A percentile compares a stretch with the other conserved stretches of the same genome.
Evolutionary conservation across 1,139 yeast species (phyloP).

Genomic region (Yamadazyma mexicana): DNA sequence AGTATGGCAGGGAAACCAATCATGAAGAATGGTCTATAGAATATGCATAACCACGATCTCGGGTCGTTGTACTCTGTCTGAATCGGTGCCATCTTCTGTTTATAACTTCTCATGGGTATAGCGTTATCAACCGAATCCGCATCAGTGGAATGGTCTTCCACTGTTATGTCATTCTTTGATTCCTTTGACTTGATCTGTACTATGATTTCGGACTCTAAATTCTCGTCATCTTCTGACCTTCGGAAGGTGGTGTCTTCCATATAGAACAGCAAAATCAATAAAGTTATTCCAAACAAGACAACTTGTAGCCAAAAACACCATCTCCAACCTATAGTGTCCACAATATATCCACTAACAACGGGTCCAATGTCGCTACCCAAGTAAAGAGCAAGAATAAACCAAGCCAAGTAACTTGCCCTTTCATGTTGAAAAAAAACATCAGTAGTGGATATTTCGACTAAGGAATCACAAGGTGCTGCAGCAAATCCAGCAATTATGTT

Average conservation of each 20-base stretch:
- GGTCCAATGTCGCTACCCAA: slow-evolving; percentile 48
- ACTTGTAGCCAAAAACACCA: slow-evolving; percentile 49
- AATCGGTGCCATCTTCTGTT: slow-evolving; percentile 32
- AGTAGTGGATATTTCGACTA: slow-evolving; percentile 49
- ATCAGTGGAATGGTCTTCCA: slow-evolving; percentile 8
- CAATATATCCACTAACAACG: slow-evolving; percentile 44
- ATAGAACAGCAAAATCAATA: slow-evolving; percentile 39
- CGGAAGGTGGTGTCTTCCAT: slow-evolving; percentile 49
- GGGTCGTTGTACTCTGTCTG: slow-evolving; percentile 41
- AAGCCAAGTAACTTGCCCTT: slow-evolving; percentile 40
- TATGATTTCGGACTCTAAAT: slow-evolving; percentile 22
- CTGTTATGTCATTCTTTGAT: slow-evolving; percentile 9
- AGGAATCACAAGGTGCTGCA: slow-evolving; percentile 51
- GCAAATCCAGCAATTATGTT: slow-evolving; percentile 42
- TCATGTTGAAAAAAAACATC: slow-evolving; percentile 52
- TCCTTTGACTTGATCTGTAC: slow-evolving; percentile 27
- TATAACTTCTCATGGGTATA: slow-evolving; percentile 32
- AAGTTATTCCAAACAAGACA: slow-evolving; percentile 47
- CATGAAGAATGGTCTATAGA: slow-evolving; percentile 42
- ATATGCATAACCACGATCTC: slow-evolving; percentile 41
- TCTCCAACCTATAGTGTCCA: slow-evolving; percentile 41
- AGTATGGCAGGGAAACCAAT: slow-evolving; percentile 57
- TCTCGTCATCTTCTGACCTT: slow-evolving; percentile 18
- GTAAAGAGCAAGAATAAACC: slow-evolving; percentile 43
- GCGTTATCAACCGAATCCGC: slow-evolving; percentile 18